These are phyloP conservation scores for Quercus suber DNA, from an alignment of 306 rosid genomes.

Conservation along the genomic window DNA sequence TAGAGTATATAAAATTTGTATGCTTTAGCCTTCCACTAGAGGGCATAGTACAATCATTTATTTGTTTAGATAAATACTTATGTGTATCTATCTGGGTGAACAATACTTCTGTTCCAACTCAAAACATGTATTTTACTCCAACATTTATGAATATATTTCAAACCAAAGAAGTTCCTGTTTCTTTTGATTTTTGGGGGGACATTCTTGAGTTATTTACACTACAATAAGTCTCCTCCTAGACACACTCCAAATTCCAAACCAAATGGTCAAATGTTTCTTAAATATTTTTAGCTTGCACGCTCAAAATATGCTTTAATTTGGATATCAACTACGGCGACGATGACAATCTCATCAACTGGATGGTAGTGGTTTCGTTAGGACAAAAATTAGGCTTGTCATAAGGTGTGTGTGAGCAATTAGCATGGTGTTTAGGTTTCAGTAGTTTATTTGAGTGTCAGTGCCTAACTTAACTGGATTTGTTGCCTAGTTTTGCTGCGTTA, in stretches of 20 bases:
- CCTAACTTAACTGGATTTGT: neutral
- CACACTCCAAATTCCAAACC: too few species aligned
- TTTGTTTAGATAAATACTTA: neutral
- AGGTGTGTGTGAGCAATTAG: neutral
- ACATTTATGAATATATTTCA: neutral
- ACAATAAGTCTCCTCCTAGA: neutral
- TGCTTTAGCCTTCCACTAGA: neutral
- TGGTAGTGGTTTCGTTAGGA: neutral
- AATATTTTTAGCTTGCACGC: too few species aligned
- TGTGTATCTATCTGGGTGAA: neutral
- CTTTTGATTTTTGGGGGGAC: neutral
- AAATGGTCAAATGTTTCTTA: too few species aligned
- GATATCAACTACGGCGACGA: too few species aligned
- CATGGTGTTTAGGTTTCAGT: neutral
- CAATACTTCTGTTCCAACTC: neutral
- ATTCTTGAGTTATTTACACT: neutral
- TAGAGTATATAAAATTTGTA: neutral
- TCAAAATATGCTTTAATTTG: too few species aligned
- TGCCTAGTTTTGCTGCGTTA: neutral
- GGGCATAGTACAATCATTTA: neutral
- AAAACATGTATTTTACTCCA: neutral
- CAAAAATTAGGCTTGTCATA: neutral
- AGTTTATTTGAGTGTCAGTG: too few species aligned
- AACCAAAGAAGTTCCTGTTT: neutral
- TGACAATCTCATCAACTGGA: too few species aligned